Conservation (phyloP, 139 green algal species). For the Gonium pectorale region DNA sequence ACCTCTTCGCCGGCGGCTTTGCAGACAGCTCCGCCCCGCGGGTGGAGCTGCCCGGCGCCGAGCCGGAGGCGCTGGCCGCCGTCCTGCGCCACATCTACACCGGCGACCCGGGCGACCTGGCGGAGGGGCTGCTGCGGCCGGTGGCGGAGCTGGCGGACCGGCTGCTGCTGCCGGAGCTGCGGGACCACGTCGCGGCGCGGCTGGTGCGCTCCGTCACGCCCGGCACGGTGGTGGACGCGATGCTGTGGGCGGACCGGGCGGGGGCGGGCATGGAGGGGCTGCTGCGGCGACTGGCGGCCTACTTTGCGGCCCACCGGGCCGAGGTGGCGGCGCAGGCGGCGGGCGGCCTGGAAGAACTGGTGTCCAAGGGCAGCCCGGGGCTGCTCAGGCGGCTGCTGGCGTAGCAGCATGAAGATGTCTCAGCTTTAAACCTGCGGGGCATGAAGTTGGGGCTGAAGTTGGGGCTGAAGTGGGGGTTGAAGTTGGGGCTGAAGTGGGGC, state of each 20-base stretch:
- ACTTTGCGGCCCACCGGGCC: not conserved
- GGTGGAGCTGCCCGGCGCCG: not conserved
- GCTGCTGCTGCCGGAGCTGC: conserved; percentile 10
- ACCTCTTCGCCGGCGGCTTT: not conserved
- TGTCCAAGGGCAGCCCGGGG: not conserved
- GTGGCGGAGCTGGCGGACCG: conserved; percentile 10
- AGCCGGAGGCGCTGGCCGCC: not conserved
- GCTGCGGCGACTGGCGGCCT: conserved; percentile 9
- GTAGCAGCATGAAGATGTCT: too few relatives aligned
- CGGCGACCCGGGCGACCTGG: not conserved
- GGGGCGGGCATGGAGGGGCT: not conserved
- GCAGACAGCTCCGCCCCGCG: not conserved
- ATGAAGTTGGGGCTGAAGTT: too few relatives aligned
- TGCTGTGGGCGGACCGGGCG: conserved; percentile 25
- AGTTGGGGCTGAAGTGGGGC: too few relatives aligned
- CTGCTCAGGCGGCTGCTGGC: conserved; percentile 11
- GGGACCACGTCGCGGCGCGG: not conserved
- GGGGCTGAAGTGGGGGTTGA: too few relatives aligned
- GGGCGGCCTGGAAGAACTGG: not conserved
- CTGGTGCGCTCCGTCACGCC: not conserved
- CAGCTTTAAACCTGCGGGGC: too few relatives aligned
- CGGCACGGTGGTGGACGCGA: not conserved
- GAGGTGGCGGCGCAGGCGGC: conserved; percentile 17
- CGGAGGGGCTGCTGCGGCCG: not conserved
- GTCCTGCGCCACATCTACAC: conserved; percentile 10